These are phyloP conservation scores for Microdochium paspali DNA, from an alignment of 2,329 filamentous ascomycete genomes.

Conservation along the genomic window DNA sequence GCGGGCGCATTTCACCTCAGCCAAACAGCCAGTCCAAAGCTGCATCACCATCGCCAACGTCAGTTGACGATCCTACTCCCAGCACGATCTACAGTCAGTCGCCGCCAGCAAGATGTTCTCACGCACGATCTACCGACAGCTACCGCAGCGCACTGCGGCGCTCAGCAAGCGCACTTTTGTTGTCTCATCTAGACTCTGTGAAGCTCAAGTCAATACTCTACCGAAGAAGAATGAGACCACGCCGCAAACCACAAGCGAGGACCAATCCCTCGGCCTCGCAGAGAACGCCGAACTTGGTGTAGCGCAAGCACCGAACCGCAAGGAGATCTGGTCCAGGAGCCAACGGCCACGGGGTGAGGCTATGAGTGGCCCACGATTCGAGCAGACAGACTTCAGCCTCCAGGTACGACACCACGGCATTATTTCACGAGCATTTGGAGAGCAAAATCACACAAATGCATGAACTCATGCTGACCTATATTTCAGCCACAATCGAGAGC, in stretches of 20 bases:
- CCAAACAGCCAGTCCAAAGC: background rate
- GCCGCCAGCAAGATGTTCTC: conserved; percentile 43
- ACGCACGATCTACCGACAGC: conserved; percentile 26
- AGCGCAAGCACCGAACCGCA: conserved; percentile 80
- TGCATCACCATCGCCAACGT: background rate
- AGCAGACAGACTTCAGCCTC: conserved; percentile 87
- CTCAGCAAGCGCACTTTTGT: conserved; percentile 35
- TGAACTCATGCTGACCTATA: conserved; percentile 1
- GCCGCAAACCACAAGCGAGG: conserved; percentile 32
- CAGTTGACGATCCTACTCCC: conserved; percentile 17
- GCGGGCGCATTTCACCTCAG: conserved; percentile 1
- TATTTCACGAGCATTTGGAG: background rate
- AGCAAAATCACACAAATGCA: background rate
- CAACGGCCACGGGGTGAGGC: conserved; percentile 73
- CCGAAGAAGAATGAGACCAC: conserved; percentile 29
- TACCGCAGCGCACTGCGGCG: conserved; percentile 33
- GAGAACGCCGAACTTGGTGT: conserved; percentile 36
- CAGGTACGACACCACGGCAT: conserved; percentile 55
- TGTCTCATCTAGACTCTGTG: conserved; percentile 35
- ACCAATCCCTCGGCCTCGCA: conserved; percentile 21
- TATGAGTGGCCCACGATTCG: conserved; percentile 91
- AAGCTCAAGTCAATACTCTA: conserved; percentile 24
- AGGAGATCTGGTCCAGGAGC: conserved; percentile 71
- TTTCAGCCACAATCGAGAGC: conserved; percentile 75
- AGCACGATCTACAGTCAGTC: conserved; percentile 35